Evolutionary conservation across 495 filamentous ascomycete genomes (phyloP).

Genomic region (Baudoinia panamericana): DNA sequence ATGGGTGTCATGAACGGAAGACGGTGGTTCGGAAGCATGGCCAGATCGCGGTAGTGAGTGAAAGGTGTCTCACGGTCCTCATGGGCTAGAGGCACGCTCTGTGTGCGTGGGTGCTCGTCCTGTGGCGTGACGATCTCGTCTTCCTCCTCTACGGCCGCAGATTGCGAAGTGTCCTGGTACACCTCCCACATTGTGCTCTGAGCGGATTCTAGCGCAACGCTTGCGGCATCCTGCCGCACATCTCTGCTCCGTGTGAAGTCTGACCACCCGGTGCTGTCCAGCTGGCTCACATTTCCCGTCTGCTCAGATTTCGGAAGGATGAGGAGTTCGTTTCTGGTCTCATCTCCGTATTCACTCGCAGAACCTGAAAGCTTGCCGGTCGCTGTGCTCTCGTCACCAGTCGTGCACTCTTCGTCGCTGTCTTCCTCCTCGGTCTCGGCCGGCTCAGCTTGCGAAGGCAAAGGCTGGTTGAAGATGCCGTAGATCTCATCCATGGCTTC

Average conservation of each 20-base stretch:
- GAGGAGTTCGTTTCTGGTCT: constrained; percentile 43
- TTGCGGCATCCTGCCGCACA: constrained; percentile 39
- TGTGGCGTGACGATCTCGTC: constrained; percentile 26
- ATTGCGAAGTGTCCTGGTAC: constrained; percentile 16
- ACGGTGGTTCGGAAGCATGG: constrained; percentile 65
- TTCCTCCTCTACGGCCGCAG: neutral
- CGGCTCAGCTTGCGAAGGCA: constrained; percentile 39
- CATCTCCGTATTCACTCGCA: constrained; percentile 48
- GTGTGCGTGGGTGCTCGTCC: constrained; percentile 30
- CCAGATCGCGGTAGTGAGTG: constrained; percentile 62
- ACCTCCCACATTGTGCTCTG: constrained; percentile 27
- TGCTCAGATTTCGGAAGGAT: constrained; percentile 29
- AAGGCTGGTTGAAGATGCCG: constrained; percentile 85
- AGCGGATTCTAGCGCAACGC: constrained; percentile 26
- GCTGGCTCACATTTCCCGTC: constrained; percentile 29
- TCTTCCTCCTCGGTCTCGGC: constrained; percentile 37
- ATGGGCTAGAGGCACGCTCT: constrained; percentile 57
- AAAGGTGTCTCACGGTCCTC: constrained; percentile 70
- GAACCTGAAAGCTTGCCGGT: constrained; percentile 53
- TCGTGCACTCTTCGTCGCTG: constrained; percentile 63
- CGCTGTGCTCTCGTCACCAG: constrained; percentile 67
- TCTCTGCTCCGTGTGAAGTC: constrained; percentile 67
- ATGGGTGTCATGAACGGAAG: constrained; percentile 98
- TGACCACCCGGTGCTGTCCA: constrained; percentile 55
- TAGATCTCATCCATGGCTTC: constrained; percentile 96